These are phyloP conservation scores for Boletus patriciae DNA, from an alignment of 768 basidiomycete genomes.

Conservation along the genomic window DNA sequence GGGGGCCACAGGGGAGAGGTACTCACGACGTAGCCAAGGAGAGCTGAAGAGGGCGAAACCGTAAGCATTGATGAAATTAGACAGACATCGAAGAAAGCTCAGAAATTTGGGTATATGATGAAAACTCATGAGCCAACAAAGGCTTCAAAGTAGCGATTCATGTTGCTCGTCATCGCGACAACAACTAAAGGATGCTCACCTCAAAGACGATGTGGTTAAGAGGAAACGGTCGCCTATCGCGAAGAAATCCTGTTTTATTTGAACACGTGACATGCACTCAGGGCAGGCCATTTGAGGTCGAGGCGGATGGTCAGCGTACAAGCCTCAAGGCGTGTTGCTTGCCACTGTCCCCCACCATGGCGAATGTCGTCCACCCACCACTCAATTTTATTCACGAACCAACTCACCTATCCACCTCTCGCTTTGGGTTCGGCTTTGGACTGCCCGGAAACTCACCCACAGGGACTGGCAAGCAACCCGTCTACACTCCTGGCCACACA, in stretches of 20 bases:
- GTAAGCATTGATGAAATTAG: conserved; percentile 14
- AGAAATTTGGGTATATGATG: conserved; percentile 92
- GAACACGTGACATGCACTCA: conserved; percentile 36
- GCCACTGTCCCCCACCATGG: conserved; percentile 49
- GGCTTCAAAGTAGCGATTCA: conserved; percentile 90
- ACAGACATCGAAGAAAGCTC: conserved; percentile 41
- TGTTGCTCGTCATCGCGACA: conserved; percentile 58
- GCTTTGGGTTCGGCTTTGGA: conserved; percentile 75
- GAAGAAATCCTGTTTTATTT: conserved; percentile 15
- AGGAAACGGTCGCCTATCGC: no score
- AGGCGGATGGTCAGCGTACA: background rate
- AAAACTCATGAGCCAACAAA: conserved; percentile 60
- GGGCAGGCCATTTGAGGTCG: conserved; percentile 33
- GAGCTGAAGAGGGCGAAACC: background rate
- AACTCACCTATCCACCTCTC: conserved; percentile 58
- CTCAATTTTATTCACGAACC: conserved; percentile 63
- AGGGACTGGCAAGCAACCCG: conserved; percentile 47
- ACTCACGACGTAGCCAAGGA: conserved; percentile 36
- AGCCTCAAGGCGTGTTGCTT: conserved; percentile 14
- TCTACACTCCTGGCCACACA: conserved; percentile 40
- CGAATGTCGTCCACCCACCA: conserved; percentile 67
- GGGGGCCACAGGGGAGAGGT: conserved; percentile 8
- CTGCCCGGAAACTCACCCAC: conserved; percentile 46
- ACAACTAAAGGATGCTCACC: conserved; percentile 31
- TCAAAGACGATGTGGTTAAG: background rate